phyloP scores from a whole-genome alignment of 257 asterid species.

The Fraxinus excelsior region DNA sequence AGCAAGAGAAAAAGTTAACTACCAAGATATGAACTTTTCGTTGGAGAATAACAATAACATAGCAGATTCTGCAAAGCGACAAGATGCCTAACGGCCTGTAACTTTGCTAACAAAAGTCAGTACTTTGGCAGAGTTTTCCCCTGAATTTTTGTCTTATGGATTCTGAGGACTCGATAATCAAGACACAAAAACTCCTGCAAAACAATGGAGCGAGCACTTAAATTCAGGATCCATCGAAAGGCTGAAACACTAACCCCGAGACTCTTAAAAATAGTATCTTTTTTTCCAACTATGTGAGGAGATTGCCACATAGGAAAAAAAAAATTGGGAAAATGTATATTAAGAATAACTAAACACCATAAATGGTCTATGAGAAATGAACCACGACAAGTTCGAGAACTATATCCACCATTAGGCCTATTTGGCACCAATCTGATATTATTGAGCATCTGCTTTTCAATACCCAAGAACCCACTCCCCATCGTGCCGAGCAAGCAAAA shows the following conservation, averaged over 20 bases:
- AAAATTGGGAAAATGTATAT: not conserved
- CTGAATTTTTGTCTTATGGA: not conserved
- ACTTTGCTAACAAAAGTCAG: not conserved
- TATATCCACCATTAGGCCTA: not conserved
- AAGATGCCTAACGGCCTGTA: constrained; percentile 14
- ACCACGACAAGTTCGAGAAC: not conserved
- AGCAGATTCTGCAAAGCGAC: not conserved
- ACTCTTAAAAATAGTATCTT: constrained; percentile 6
- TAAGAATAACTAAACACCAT: not conserved
- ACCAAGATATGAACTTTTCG: not conserved
- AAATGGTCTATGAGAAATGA: not conserved
- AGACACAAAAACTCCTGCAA: constrained; percentile 29
- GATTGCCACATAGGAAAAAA: not conserved
- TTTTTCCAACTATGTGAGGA: not conserved
- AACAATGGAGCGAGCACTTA: constrained; percentile 5
- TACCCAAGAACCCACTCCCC: not conserved
- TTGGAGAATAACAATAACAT: not conserved
- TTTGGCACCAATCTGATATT: too few relatives aligned
- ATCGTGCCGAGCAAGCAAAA: not conserved
- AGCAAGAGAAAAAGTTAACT: not conserved
- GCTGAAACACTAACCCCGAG: not conserved
- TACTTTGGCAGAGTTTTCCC: constrained; percentile 22
- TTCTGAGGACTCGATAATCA: not conserved
- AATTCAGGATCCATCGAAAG: not conserved
- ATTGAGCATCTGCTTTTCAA: not conserved